Evolutionary conservation across 1,284 basidiomycete species (phyloP), one percentile per base, ranked within the genome.

Genomic region (Naganishia liquefaciens): DNA sequence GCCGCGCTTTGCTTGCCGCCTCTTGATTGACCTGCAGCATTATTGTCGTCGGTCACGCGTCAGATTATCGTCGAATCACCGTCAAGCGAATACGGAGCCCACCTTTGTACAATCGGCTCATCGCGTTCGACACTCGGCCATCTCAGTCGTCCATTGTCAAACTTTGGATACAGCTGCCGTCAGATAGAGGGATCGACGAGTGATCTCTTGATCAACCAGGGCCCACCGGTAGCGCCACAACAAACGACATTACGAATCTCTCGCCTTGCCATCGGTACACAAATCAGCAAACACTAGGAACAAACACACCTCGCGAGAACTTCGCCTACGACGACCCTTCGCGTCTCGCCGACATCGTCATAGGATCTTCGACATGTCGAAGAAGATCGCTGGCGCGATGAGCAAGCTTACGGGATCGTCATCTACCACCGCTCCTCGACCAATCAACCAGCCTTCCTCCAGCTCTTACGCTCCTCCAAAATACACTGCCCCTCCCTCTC

Each of bases 391-490:
- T n/a, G 57, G 57, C 28, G 57, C 57, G 11, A 60, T 60, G 57
- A 60, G 57, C 57, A 60, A 60, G 57, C 57, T 60, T 37, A 60
- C 57, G 21, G 57, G 57, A 60, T 60, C 57, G 37, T 60, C 57
- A 21, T 50, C 57, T 15, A 50, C 57, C 57, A 60, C 57, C 13
- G 57, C 57, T 11, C 57, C 57, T 15, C 46, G 57, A 50, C 57
- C 57, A 2, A 60, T 60, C 57, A 49, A 60, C 39, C 46, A 49
- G 27, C 23, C 57, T 27, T 49, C 57, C 19, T 50, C 57, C 11
- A 50, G 57, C 40, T 60, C 57, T 17, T 37, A 60, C 46, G 47
- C 25, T 39, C 46, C 49, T 27, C 33, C 57, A 46, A 17, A 37
- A 19, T 60, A 60, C 25, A 13, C 47, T 30, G 30, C 57, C 5